phyloP scores from a whole-genome alignment of 345 rosid genomes.

The Gossypium arboreum region DNA sequence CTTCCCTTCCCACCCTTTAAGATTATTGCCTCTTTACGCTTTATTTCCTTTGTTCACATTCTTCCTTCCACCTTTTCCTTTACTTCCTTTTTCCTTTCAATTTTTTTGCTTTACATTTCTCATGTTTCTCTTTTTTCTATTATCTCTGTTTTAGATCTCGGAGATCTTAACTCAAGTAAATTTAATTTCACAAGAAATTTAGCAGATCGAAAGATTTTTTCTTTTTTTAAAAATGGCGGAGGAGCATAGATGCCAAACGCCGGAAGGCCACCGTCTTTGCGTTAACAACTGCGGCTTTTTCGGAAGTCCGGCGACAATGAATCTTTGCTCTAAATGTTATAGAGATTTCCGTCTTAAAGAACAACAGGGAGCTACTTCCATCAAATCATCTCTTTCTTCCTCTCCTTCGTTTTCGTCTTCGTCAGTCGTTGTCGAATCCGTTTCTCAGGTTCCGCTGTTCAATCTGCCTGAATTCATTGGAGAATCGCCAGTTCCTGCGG shows the following conservation, averaged over 20 bases:
- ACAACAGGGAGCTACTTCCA: conserved; percentile 40
- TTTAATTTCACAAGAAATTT: not conserved
- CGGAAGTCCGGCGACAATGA: conserved; percentile 54
- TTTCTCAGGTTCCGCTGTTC: conserved; percentile 27
- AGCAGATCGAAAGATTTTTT: not conserved
- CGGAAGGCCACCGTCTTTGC: conserved; percentile 51
- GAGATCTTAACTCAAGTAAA: not conserved
- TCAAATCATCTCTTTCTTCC: conserved; percentile 41
- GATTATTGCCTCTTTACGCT: not conserved
- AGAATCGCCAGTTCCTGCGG: conserved; percentile 1
- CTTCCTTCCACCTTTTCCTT: conserved; percentile 13
- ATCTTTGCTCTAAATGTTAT: conserved; percentile 57
- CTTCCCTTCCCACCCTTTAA: conserved; percentile 11
- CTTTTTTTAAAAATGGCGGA: conserved; percentile 33
- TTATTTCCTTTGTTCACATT: conserved; percentile 2
- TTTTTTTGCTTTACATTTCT: not conserved
- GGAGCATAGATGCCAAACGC: conserved; percentile 49
- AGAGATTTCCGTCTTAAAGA: conserved; percentile 38
- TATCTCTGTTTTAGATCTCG: conserved; percentile 7
- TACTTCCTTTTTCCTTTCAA: not conserved
- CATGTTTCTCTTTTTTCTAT: conserved; percentile 21
- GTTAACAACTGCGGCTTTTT: conserved; percentile 51
- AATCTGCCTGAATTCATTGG: conserved; percentile 22
- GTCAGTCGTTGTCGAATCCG: conserved; percentile 16
- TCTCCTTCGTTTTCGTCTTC: conserved; percentile 26